phyloP scores from a whole-genome alignment of 768 basidiomycete species.

The Mycena haematopus region DNA sequence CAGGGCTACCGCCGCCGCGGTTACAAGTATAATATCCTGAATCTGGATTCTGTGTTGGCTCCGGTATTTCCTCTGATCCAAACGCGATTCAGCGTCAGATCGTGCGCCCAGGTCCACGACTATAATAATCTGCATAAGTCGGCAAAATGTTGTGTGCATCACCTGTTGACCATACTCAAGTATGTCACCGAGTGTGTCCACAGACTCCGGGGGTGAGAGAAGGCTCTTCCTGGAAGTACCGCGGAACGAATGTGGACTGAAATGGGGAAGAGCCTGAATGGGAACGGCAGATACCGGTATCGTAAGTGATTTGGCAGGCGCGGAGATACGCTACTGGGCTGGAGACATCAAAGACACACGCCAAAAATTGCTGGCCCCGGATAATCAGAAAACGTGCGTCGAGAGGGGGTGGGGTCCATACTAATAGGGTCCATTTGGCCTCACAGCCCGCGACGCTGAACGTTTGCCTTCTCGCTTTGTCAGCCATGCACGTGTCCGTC shows the following conservation, averaged over 20 bases:
- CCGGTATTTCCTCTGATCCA: too few relatives aligned
- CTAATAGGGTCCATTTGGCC: neutral
- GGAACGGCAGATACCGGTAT: neutral
- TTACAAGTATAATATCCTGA: too few relatives aligned
- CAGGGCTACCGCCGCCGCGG: neutral
- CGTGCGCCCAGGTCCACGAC: too few relatives aligned
- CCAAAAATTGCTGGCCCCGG: neutral
- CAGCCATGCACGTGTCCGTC: neutral
- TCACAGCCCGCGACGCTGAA: neutral
- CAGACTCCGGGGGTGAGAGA: too few relatives aligned
- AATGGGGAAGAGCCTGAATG: neutral
- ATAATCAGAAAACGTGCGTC: constrained; percentile 1
- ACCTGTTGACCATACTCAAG: too few relatives aligned
- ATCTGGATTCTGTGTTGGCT: too few relatives aligned
- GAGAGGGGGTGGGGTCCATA: neutral
- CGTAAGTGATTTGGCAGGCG: neutral
- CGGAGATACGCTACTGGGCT: constrained; percentile 12
- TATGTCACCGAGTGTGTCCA: too few relatives aligned
- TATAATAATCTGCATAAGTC: too few relatives aligned
- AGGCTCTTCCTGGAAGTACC: too few relatives aligned
- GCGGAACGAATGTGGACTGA: too few relatives aligned
- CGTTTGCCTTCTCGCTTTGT: neutral
- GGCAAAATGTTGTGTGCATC: too few relatives aligned
- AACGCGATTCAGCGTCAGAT: too few relatives aligned
- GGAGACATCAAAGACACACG: constrained; percentile 3